phyloP scores from a whole-genome alignment of 2,329 filamentous ascomycete species.

The Calonectria hawksworthii region DNA sequence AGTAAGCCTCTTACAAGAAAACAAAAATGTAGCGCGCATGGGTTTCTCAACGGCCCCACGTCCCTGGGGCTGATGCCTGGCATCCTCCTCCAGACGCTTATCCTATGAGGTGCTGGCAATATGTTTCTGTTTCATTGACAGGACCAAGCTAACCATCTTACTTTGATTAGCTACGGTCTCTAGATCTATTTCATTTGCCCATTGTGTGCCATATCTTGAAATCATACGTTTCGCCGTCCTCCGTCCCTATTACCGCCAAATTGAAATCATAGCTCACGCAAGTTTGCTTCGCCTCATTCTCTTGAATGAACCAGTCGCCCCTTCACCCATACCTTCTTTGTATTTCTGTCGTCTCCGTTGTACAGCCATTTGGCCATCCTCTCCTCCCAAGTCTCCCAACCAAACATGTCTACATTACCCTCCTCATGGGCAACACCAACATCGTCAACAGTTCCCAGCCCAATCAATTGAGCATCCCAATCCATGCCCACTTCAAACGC shows the following conservation, averaged over 20 bases:
- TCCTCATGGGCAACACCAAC: constrained; percentile 54
- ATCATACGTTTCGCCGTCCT: neutral
- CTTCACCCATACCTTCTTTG: constrained; percentile 88
- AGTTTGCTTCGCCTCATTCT: constrained; percentile 20
- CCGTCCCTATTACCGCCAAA: neutral
- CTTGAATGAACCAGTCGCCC: constrained; percentile 83
- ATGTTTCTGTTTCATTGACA: neutral
- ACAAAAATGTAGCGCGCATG: neutral
- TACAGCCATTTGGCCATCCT: constrained; percentile 94
- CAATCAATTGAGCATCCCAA: constrained; percentile 91
- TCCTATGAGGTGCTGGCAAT: neutral
- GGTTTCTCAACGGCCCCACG: neutral
- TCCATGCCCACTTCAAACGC: constrained; percentile 88
- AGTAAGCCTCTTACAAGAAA: neutral
- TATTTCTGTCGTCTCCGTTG: constrained; percentile 93
- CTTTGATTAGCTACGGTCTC: neutral
- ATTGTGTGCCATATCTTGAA: neutral
- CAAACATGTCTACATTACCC: constrained; percentile 88
- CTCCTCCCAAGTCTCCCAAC: constrained; percentile 91
- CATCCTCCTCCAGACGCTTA: neutral
- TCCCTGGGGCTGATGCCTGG: neutral
- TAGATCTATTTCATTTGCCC: neutral
- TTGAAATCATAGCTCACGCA: neutral
- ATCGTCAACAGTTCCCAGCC: constrained; percentile 66
- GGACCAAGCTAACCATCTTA: too few species aligned